Conservation (phyloP, 768 basidiomycete species). For the Pleurotus tuoliensis region DNA sequence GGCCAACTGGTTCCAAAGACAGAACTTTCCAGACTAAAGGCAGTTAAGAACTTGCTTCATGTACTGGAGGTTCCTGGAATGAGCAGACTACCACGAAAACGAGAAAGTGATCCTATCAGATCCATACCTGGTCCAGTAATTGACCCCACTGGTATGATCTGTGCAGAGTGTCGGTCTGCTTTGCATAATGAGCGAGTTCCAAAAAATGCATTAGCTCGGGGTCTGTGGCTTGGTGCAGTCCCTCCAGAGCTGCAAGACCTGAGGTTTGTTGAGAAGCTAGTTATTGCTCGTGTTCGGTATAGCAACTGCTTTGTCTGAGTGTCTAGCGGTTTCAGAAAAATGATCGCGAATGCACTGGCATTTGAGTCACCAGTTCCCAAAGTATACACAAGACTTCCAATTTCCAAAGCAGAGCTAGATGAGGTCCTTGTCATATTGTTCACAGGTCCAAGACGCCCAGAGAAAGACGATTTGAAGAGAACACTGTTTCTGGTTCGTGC, state of each 20-base stretch:
- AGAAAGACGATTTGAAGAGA: conserved; percentile 12
- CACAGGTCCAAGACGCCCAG: conserved; percentile 12
- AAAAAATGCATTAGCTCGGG: conserved; percentile 22
- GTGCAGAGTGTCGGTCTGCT: conserved; percentile 3
- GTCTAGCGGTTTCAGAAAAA: conserved; percentile 10
- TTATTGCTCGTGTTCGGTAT: conserved; percentile 12
- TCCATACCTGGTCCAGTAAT: not conserved
- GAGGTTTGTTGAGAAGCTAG: conserved; percentile 19
- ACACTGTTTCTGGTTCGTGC: conserved; percentile 21
- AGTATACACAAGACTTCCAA: conserved; percentile 18
- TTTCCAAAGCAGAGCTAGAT: conserved; percentile 15
- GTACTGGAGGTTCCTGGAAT: not conserved
- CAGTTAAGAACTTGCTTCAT: not conserved
- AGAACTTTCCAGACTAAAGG: not conserved
- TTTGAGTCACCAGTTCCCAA: conserved; percentile 20
- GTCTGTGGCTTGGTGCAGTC: conserved; percentile 27
- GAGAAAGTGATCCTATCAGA: not conserved
- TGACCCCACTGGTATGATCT: not conserved
- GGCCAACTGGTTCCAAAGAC: not conserved
- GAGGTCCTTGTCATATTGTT: conserved; percentile 15
- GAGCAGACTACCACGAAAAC: not conserved
- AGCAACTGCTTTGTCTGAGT: conserved; percentile 20
- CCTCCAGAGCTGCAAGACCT: conserved; percentile 19
- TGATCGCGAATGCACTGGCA: conserved; percentile 22
- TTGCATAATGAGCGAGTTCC: conserved; percentile 11